phyloP scores from a whole-genome alignment of 2,329 filamentous ascomycete genomes.

The Exophiala viscosa region DNA sequence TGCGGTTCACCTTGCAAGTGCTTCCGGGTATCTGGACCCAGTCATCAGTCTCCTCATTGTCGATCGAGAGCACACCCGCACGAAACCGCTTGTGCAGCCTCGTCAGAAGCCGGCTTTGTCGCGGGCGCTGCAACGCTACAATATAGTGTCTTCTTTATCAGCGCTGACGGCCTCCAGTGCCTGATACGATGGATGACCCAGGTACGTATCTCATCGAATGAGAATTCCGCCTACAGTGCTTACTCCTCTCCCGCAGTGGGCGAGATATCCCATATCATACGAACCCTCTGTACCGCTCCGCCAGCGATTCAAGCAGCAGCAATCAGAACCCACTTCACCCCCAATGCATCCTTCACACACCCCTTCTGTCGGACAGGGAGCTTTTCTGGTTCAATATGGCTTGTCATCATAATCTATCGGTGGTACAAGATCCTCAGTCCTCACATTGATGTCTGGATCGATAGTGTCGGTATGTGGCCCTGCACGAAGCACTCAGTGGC shows the following conservation, averaged over 20 bases:
- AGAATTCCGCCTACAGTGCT: neutral
- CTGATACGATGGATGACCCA: slow-evolving; percentile 23
- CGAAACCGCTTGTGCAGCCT: neutral
- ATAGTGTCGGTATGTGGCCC: slow-evolving; percentile 51
- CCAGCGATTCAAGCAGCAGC: slow-evolving; percentile 62
- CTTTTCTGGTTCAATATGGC: slow-evolving; percentile 59
- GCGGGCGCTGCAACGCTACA: too few species aligned
- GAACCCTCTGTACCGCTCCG: slow-evolving; percentile 62
- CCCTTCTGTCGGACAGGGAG: slow-evolving; percentile 68
- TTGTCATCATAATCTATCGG: slow-evolving; percentile 67
- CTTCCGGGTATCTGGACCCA: too few species aligned
- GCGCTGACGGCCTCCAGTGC: neutral
- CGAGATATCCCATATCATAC: slow-evolving; percentile 64
- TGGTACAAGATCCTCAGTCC: slow-evolving; percentile 86
- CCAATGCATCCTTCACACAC: slow-evolving; percentile 69
- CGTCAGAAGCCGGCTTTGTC: neutral
- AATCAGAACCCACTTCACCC: slow-evolving; percentile 69
- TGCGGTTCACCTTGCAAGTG: too few species aligned
- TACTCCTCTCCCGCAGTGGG: slow-evolving; percentile 7
- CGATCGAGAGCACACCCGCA: neutral
- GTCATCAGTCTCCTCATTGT: neutral
- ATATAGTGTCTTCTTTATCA: neutral
- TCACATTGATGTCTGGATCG: slow-evolving; percentile 63
- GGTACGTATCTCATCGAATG: slow-evolving; percentile 4
- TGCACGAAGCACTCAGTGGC: neutral